Evolutionary conservation across 805 yeast species (phyloP).

Genomic region (Ogataea sp.): DNA sequence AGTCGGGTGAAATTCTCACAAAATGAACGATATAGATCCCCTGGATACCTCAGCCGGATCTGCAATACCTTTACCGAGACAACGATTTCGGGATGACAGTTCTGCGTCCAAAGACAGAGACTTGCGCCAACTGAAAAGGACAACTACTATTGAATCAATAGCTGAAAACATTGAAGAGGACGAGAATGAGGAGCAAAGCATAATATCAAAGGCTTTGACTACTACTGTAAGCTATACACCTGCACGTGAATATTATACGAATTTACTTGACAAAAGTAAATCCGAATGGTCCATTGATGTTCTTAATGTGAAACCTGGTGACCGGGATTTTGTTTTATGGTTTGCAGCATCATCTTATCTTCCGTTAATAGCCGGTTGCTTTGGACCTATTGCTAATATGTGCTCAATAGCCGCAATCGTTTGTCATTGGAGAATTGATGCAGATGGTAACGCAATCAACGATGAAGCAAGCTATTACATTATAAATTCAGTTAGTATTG

Average conservation of each 20-base stretch:
- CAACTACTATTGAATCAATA: no score
- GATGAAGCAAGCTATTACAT: constrained; percentile 39
- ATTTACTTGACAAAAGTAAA: constrained; percentile 14
- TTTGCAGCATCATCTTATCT: constrained; percentile 57
- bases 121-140: no score
- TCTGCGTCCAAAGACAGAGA: no score
- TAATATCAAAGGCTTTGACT: not conserved
- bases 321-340: constrained; percentile 37
- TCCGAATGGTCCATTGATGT: constrained; percentile 22
- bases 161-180: not conserved
- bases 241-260: constrained; percentile 14
- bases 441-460: constrained; percentile 16
- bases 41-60: no score
- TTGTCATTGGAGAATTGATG: constrained; percentile 46
- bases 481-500: constrained; percentile 56
- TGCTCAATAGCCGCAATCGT: constrained; percentile 64
- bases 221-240: not conserved
- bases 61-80: no score
- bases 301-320: constrained; percentile 25
- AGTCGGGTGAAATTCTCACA: no score
- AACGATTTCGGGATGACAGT: no score
- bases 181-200: not conserved
- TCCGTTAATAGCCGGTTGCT: constrained; percentile 70
- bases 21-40: no score
- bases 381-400: constrained; percentile 74